Percentiles rank a stretch among this genome's conserved stretches.
phyloP scores from a whole-genome alignment of 306 rosid species.

The Lathyrus aphaca region DNA sequence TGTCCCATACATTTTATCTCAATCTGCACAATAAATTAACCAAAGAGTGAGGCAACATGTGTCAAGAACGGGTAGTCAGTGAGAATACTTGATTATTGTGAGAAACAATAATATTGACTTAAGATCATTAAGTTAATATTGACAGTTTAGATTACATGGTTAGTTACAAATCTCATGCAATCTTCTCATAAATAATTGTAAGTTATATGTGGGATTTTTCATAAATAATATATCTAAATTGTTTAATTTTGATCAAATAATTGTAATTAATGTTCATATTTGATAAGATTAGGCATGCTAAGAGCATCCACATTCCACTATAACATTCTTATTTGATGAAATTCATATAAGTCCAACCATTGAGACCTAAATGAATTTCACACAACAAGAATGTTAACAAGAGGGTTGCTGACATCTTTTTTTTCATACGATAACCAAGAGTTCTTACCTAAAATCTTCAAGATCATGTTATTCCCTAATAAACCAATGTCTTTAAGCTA shows the following conservation, averaged over 20 bases:
- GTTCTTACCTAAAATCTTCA: not conserved
- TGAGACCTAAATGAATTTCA: too few species aligned
- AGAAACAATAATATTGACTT: not conserved
- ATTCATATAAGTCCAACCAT: too few species aligned
- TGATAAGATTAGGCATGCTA: too few species aligned
- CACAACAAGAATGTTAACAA: too few species aligned
- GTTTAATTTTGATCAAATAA: not conserved
- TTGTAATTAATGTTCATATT: not conserved
- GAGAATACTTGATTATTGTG: not conserved
- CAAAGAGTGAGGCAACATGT: conserved; percentile 3
- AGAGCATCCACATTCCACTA: too few species aligned
- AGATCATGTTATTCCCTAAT: conserved; percentile 3
- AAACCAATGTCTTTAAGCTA: conserved; percentile 23
- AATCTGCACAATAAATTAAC: conserved; percentile 57
- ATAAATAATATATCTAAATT: not conserved
- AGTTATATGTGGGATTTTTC: not conserved
- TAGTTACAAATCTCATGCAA: not conserved
- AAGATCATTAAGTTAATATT: not conserved
- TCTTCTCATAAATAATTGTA: conserved; percentile 6
- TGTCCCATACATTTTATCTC: conserved; percentile 96
- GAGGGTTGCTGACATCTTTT: too few species aligned
- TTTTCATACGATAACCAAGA: too few species aligned
- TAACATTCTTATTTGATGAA: too few species aligned
- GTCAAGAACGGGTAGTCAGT: not conserved
- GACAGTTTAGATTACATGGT: not conserved